A percentile compares a stretch with the other conserved stretches of the same genome.
Evolutionary conservation across 2,329 filamentous ascomycete genomes (phyloP).

Genomic region (Tolypocladium sp.): DNA sequence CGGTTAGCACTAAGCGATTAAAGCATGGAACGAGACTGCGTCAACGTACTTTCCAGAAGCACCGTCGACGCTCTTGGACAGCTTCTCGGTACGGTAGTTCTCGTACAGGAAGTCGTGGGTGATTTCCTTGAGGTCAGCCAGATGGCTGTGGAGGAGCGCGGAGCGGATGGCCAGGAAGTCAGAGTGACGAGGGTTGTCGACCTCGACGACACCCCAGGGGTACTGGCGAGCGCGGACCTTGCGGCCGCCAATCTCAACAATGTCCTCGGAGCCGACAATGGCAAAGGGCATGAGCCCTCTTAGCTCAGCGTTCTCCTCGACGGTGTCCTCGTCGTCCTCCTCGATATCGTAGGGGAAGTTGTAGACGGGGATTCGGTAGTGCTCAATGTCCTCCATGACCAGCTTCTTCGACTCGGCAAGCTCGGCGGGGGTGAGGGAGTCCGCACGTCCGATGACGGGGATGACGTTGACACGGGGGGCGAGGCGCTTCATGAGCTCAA

Average conservation of each 20-base stretch:
- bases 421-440: constrained; percentile 92
- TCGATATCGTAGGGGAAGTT: constrained; percentile 99
- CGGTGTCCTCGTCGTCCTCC: constrained; percentile 98
- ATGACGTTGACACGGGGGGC: constrained; percentile 98
- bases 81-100: constrained; percentile 99
- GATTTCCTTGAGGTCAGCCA: constrained; percentile 98
- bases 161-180: constrained; percentile 97
- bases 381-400: constrained; percentile 99
- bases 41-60: constrained; percentile 73
- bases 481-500: constrained; percentile 98
- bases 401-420: constrained; percentile 99
- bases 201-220: constrained; percentile 97
- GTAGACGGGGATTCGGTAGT: constrained; percentile 98
- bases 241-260: constrained; percentile 87
- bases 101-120: constrained; percentile 99
- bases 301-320: constrained; percentile 97
- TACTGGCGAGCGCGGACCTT: constrained; percentile 93
- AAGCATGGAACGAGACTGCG: neutral
- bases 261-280: constrained; percentile 94
- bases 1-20: constrained; percentile 18
- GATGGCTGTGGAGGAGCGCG: constrained; percentile 91
- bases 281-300: constrained; percentile 97
- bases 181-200: constrained; percentile 97
- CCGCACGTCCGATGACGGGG: constrained; percentile 95
- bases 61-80: constrained; percentile 97